Percentiles rank a stretch among this genome's conserved stretches.
These are phyloP conservation scores for Pseudopyrenochaeta lycopersici DNA, from an alignment of 2,329 filamentous ascomycete species.

Conservation along the genomic window DNA sequence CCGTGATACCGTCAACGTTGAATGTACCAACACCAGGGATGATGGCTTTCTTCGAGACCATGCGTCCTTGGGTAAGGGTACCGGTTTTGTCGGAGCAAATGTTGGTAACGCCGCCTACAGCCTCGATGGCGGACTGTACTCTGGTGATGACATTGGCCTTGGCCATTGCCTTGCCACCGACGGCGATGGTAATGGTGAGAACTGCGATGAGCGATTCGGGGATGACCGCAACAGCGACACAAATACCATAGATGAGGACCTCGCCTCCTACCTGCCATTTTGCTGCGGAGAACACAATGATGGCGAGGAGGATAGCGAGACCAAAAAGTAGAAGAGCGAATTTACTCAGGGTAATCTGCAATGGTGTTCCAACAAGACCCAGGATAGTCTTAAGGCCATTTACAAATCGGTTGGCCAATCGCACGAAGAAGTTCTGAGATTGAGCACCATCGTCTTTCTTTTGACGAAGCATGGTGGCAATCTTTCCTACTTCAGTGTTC, in stretches of 20 bases:
- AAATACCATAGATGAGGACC: constrained; percentile 59
- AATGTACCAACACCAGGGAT: constrained; percentile 47
- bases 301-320: constrained; percentile 74
- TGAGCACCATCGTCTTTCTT: constrained; percentile 59
- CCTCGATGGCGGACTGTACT: constrained; percentile 51
- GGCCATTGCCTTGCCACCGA: constrained; percentile 53
- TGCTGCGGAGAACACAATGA: constrained; percentile 74
- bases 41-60: constrained; percentile 51
- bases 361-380: constrained; percentile 78
- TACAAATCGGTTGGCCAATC: constrained; percentile 39
- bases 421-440: constrained; percentile 58
- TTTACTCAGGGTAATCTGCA: constrained; percentile 86
- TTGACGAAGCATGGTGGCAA: constrained; percentile 73
- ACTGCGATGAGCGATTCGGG: constrained; percentile 68
- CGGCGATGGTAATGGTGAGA: constrained; percentile 70
- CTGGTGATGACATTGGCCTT: constrained; percentile 52
- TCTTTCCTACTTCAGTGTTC: constrained; percentile 78
- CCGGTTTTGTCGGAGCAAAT: constrained; percentile 54
- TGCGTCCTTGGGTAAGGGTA: constrained; percentile 52
- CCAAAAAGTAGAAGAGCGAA: constrained; percentile 83
- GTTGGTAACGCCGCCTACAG: constrained; percentile 53
- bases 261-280: constrained; percentile 52
- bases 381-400: constrained; percentile 61
- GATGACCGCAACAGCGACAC: constrained; percentile 58
- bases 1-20: constrained; percentile 43